Evolutionary conservation across 768 basidiomycete genomes (phyloP).

Genomic region (Daedalea quercina): DNA sequence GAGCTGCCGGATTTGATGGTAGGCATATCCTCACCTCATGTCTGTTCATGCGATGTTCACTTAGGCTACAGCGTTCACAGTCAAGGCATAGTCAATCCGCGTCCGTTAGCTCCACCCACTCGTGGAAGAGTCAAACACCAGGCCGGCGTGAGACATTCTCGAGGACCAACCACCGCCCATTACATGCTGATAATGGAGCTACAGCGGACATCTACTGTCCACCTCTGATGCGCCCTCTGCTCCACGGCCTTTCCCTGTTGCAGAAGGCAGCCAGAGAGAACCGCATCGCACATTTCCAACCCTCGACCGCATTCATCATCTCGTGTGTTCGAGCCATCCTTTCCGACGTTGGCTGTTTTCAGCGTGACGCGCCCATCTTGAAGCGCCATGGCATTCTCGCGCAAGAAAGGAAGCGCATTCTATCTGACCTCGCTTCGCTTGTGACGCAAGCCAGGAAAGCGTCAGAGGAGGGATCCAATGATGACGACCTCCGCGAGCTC

Average conservation of each 20-base stretch:
- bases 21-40: conserved; percentile 19
- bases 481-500: conserved; percentile 40
- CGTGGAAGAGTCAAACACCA: conserved; percentile 42
- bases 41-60: conserved; percentile 2
- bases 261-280: conserved; percentile 79
- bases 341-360: conserved; percentile 74
- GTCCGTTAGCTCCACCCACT: conserved; percentile 46
- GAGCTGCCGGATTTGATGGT: conserved; percentile 37
- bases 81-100: conserved; percentile 42
- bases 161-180: conserved; percentile 37
- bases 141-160: conserved; percentile 20
- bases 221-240: conserved; percentile 74
- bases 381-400: conserved; percentile 58
- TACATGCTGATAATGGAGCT: conserved; percentile 38
- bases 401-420: conserved; percentile 74
- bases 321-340: conserved; percentile 88
- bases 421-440: conserved; percentile 73
- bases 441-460: conserved; percentile 75
- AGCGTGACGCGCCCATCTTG: conserved; percentile 73
- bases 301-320: conserved; percentile 91
- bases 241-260: conserved; percentile 80
- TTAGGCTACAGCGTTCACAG: conserved; percentile 20
- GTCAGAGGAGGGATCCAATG: conserved; percentile 39
- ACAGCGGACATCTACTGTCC: conserved; percentile 55
- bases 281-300: conserved; percentile 80